These are phyloP conservation scores for Linnemannia elongata DNA, from an alignment of 192 early-diverging fungal species.

Conservation along the genomic window DNA sequence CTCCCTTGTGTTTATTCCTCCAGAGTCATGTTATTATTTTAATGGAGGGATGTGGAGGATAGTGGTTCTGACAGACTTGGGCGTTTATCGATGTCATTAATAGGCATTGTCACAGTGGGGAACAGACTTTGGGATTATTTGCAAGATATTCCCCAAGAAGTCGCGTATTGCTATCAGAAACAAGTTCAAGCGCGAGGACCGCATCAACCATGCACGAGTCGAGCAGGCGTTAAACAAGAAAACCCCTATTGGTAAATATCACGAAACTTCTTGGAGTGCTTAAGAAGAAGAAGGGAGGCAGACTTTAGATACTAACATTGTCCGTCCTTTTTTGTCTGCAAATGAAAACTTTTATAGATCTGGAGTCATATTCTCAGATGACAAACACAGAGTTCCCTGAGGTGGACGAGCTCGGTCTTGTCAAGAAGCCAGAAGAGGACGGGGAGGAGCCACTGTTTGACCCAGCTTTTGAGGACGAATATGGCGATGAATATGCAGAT, in stretches of 20 bases:
- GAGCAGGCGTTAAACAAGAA: slow-evolving; percentile 42
- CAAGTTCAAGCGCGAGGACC: slow-evolving; percentile 60
- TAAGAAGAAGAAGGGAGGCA: too few relatives aligned
- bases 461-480: slow-evolving; percentile 21
- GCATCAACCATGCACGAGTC: slow-evolving; percentile 38
- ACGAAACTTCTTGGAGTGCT: neutral
- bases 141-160: slow-evolving; percentile 48
- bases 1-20: neutral
- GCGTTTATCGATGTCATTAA: neutral
- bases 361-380: slow-evolving; percentile 39
- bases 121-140: slow-evolving; percentile 63
- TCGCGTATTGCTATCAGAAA: slow-evolving; percentile 54
- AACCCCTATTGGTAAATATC: slow-evolving; percentile 48
- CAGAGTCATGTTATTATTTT: neutral
- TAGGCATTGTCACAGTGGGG: slow-evolving; percentile 61
- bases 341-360: slow-evolving; percentile 5
- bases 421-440: slow-evolving; percentile 30
- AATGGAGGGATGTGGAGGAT: neutral
- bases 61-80: neutral
- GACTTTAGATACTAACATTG: too few relatives aligned
- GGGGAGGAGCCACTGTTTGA: slow-evolving; percentile 19
- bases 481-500: slow-evolving; percentile 13
- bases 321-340: too few relatives aligned
- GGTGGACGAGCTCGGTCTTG: slow-evolving; percentile 5
- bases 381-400: slow-evolving; percentile 34